These are phyloP conservation scores for Oenanthe sinensis DNA, from an alignment of 129 eudicot genomes.

Conservation along the genomic window DNA sequence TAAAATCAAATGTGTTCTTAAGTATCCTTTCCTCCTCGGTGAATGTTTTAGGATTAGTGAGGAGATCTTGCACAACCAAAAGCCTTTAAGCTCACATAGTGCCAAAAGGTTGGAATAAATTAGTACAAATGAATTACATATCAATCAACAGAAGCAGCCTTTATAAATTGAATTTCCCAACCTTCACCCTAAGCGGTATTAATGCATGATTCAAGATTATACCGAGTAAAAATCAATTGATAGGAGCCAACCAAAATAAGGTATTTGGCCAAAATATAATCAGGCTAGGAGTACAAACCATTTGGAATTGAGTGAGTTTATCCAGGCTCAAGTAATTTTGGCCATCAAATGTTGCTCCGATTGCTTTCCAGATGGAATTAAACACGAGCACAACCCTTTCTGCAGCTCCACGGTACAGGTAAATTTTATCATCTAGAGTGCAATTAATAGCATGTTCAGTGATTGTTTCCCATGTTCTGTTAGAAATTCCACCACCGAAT, in stretches of 20 bases:
- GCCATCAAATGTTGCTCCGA: conserved; percentile 61
- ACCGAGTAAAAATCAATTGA: background rate
- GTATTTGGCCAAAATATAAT: background rate
- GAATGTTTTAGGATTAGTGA: background rate
- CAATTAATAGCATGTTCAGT: conserved; percentile 54
- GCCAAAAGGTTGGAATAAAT: background rate
- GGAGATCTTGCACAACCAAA: background rate
- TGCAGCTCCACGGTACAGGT: conserved; percentile 25
- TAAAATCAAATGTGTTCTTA: no score
- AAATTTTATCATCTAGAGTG: conserved; percentile 34
- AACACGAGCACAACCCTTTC: conserved; percentile 34
- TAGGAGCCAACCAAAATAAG: background rate
- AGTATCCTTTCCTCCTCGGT: background rate
- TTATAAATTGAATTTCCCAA: background rate
- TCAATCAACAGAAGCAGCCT: background rate
- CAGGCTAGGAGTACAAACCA: conserved; percentile 33
- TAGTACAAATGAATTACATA: background rate
- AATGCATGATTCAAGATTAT: background rate
- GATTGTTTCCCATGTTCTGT: conserved; percentile 59
- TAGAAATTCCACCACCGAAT: conserved; percentile 43
- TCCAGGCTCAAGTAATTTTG: conserved; percentile 34
- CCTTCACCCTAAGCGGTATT: background rate
- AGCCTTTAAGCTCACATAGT: background rate
- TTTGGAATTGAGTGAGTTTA: conserved; percentile 36
- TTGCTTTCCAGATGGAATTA: conserved; percentile 44